Base-by-base conservation (phyloP, 176 grass and related monocot species). In the Juncus inflexus region DNA sequence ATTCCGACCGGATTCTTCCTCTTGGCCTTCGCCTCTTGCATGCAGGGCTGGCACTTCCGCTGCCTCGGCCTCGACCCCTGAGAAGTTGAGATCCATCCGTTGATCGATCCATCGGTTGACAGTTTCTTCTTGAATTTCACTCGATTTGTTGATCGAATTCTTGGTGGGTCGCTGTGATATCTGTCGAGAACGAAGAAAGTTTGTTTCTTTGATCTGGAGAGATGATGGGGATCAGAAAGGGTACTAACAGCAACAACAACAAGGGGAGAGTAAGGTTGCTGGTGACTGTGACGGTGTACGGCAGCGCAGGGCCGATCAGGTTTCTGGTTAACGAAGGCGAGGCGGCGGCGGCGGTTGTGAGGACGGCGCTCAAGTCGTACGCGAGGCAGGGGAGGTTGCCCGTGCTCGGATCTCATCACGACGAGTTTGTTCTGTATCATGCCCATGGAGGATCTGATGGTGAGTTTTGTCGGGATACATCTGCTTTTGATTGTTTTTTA, bases 1-100 rank as follows among this genome's bases (percentile, higher is more conserved):
- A 60, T 69, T 40, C 56, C n/a, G 15, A 40, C 65, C 19, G 37
- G 75, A 69, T 78, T 74, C 77, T 59, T 69, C 87, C 51, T 55
- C 62, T 91, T 81, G 77, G 83, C 61, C 62, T 91, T 81, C 80
- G 83, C 80, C n/a, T 83, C 65, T 55, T 91, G 83, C 87, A 91
- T 91, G 87, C 83, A 84, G 83, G 87, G 87, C 69, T 91, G 87
- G 87, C 68, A 91, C 83, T 84, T 86, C 83, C 83, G 87, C 62
- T 91, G 87, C 74, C 81, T 83, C 80, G 87, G 87, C 61, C 74
- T 91, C 51, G 87, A 87, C 63, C 87, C 87, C 7, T 86, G 75
- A 79, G 28, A 47, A 41, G 5, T 0, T 28, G 10, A 3, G 1
- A 55, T 37, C 8, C 19, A 28, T 28, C 19, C 19, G 19, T 28